These are phyloP conservation scores for Pichia sp. DNA, from an alignment of 1,139 yeast genomes.

Conservation along the genomic window DNA sequence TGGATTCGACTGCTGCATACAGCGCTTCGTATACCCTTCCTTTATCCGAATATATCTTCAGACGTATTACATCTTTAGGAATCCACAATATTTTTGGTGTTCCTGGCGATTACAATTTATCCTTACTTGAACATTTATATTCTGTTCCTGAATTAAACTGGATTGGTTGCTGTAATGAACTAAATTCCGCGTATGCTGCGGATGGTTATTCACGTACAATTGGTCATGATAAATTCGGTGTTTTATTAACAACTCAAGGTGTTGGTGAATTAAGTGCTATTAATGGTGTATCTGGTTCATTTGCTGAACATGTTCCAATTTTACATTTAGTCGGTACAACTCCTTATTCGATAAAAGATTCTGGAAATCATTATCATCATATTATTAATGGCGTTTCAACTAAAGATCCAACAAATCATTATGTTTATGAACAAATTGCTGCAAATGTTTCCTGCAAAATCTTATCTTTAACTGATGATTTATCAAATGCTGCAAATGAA, in stretches of 20 bases:
- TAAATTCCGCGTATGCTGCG: slow-evolving; percentile 42
- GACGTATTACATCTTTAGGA: slow-evolving; percentile 41
- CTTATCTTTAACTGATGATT: slow-evolving; percentile 44
- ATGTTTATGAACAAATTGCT: slow-evolving; percentile 56
- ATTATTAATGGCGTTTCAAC: slow-evolving; percentile 48
- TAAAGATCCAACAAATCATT: slow-evolving; percentile 46
- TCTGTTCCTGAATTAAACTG: slow-evolving; percentile 26
- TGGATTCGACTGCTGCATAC: neutral
- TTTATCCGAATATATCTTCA: slow-evolving; percentile 46
- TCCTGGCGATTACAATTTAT: slow-evolving; percentile 36
- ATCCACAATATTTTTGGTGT: slow-evolving; percentile 45
- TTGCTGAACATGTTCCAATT: slow-evolving; percentile 77
- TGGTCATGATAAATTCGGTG: slow-evolving; percentile 25
- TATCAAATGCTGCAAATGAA: slow-evolving; percentile 41
- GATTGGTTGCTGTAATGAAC: slow-evolving; percentile 31
- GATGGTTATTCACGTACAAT: slow-evolving; percentile 38
- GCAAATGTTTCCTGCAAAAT: slow-evolving; percentile 52
- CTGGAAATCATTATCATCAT: slow-evolving; percentile 49
- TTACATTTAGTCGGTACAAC: slow-evolving; percentile 83
- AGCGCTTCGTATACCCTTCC: slow-evolving; percentile 21
- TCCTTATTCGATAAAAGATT: slow-evolving; percentile 32
- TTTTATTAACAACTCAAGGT: slow-evolving; percentile 56
- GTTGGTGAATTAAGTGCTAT: slow-evolving; percentile 85
- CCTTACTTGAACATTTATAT: slow-evolving; percentile 29
- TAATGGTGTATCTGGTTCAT: slow-evolving; percentile 78